phyloP scores from a whole-genome alignment of 768 basidiomycete genomes.

The Lepiota subincarnata region DNA sequence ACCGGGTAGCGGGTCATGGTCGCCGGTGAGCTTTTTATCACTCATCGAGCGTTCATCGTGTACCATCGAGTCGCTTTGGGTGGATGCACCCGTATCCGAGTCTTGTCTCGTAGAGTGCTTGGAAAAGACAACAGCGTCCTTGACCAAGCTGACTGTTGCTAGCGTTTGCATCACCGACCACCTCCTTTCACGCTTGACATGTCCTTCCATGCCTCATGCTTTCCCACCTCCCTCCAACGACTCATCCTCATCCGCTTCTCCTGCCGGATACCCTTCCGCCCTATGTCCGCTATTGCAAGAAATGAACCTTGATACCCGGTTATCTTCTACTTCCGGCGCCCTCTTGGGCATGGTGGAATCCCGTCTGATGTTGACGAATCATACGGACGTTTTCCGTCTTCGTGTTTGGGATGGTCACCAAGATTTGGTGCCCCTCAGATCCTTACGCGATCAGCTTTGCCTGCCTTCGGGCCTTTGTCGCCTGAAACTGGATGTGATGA shows the following conservation, averaged over 20 bases:
- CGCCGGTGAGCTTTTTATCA: slow-evolving; percentile 23
- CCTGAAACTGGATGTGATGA: slow-evolving; percentile 5
- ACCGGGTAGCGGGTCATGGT: slow-evolving; percentile 18
- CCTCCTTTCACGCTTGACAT: slow-evolving; percentile 20
- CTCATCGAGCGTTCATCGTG: slow-evolving; percentile 28
- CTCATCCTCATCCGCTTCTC: not conserved
- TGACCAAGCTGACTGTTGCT: slow-evolving; percentile 22
- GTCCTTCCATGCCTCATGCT: not conserved
- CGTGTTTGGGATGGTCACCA: slow-evolving; percentile 11
- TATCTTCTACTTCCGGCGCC: slow-evolving; percentile 17
- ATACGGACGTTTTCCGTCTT: not conserved
- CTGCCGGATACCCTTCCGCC: not conserved
- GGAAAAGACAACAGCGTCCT: slow-evolving; percentile 18
- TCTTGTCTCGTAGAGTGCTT: slow-evolving; percentile 23
- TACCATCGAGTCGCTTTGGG: slow-evolving; percentile 23
- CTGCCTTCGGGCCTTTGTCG: not conserved
- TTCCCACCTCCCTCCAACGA: slow-evolving; percentile 1
- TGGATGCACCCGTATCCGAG: slow-evolving; percentile 27
- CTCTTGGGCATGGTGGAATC: slow-evolving; percentile 22
- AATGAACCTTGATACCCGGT: slow-evolving; percentile 19
- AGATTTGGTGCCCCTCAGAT: slow-evolving; percentile 3
- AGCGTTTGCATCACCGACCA: slow-evolving; percentile 22
- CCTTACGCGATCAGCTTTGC: not conserved
- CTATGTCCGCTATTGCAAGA: slow-evolving; percentile 21
- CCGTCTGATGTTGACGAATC: slow-evolving; percentile 12